These are phyloP conservation scores for Vitis cinerea DNA, from an alignment of 164 flowering plant species.

Conservation along the genomic window DNA sequence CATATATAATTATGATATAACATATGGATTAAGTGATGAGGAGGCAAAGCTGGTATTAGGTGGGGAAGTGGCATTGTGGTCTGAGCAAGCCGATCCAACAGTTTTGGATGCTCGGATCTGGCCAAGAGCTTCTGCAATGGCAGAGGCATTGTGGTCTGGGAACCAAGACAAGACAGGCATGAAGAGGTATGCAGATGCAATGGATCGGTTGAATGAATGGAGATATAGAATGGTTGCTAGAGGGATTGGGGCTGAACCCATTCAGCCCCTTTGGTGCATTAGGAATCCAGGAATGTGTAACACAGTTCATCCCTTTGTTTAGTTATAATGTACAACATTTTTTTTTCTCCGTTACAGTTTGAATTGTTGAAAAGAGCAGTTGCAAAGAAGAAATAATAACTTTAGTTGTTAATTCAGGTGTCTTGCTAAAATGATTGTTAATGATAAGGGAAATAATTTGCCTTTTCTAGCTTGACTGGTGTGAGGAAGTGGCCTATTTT, in stretches of 20 bases:
- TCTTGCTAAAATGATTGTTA: too few species aligned
- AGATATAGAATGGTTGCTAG: slow-evolving; percentile 71
- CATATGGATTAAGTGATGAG: slow-evolving; percentile 55
- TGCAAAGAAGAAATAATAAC: too few species aligned
- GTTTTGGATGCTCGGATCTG: slow-evolving; percentile 77
- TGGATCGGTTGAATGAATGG: slow-evolving; percentile 82
- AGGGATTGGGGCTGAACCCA: slow-evolving; percentile 81
- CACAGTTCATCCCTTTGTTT: slow-evolving; percentile 32
- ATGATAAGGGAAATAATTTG: too few species aligned
- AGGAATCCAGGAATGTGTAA: slow-evolving; percentile 86
- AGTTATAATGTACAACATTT: background rate
- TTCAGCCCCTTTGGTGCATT: slow-evolving; percentile 90
- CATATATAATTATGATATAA: slow-evolving; percentile 80
- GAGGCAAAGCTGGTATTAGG: slow-evolving; percentile 76
- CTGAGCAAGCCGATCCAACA: slow-evolving; percentile 83
- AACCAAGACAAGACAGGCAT: slow-evolving; percentile 68
- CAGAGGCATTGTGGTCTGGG: slow-evolving; percentile 89
- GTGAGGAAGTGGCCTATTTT: too few species aligned
- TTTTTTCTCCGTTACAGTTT: too few species aligned
- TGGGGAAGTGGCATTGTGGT: slow-evolving; percentile 95
- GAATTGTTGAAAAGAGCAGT: too few species aligned
- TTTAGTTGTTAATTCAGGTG: too few species aligned
- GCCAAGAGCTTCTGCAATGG: slow-evolving; percentile 87
- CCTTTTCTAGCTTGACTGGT: too few species aligned
- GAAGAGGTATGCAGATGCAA: slow-evolving; percentile 87